A percentile compares a stretch with the other conserved stretches of the same genome.
phyloP scores from a whole-genome alignment of 140 eudicot genomes.

The Anethum foeniculum region DNA sequence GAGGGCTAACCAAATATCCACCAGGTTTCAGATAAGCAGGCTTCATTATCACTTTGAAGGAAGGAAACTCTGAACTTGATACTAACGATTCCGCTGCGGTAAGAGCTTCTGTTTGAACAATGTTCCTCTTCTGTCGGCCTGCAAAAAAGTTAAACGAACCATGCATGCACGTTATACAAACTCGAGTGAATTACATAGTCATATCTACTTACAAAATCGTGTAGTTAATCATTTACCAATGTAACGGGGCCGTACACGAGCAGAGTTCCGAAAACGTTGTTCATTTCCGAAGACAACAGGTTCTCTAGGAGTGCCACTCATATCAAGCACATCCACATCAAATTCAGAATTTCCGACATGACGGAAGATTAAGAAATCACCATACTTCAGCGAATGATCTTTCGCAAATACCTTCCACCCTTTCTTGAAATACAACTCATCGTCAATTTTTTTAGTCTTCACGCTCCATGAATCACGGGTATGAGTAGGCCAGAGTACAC shows the following conservation, averaged over 20 bases:
- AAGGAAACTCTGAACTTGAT: neutral
- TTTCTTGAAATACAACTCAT: neutral
- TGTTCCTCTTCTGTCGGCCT: slow-evolving; percentile 1
- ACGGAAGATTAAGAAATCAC: neutral
- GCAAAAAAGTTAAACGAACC: neutral
- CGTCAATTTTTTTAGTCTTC: neutral
- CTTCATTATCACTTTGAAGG: neutral
- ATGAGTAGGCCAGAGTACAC: slow-evolving; percentile 1
- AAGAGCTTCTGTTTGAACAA: neutral
- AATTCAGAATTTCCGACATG: neutral
- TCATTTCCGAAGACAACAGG: neutral
- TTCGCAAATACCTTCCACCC: neutral
- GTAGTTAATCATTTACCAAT: neutral
- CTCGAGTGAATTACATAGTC: neutral
- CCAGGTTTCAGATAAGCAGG: neutral
- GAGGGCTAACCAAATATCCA: neutral
- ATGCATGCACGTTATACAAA: neutral
- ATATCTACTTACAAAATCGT: neutral
- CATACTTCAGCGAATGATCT: neutral
- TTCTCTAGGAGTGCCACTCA: neutral
- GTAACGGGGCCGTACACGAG: neutral
- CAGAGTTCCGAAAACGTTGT: neutral
- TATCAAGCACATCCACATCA: slow-evolving; percentile 2
- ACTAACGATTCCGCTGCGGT: neutral
- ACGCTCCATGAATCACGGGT: neutral